Evolutionary conservation across 2,329 filamentous ascomycete species (phyloP), one percentile per base, ranked within the genome.

Genomic region (Colletotrichum eremochloae): DNA sequence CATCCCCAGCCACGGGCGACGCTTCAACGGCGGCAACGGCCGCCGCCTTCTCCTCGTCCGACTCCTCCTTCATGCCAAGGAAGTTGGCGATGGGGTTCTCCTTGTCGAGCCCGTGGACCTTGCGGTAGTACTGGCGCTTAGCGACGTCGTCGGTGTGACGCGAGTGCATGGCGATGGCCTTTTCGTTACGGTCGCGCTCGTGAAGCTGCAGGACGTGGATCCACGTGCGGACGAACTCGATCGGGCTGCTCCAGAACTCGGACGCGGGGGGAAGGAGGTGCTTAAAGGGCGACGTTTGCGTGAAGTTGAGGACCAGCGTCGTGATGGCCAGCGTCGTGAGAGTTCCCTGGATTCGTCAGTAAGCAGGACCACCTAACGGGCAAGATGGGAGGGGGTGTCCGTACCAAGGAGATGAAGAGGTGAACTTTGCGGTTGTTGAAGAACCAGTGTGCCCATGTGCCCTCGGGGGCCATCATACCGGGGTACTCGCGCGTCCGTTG

Each of bases 371-470:
- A 11, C 53, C 20, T 24, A 14, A 9, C 53, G 20, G 14, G 60
- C 20, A 20, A 40, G 11, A 8, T 2, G 31, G 15, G 38, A 40
- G 50, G 33, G 12, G 18, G 80, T 88, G 71, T 86, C 80, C 88
- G 71, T 86, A 97, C 94, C 86, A 98, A 87, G 2, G 94, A 93
- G 80, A 99, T 95, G 81, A 89, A 92, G 38, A 94, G 82, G 82
- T 99, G 96, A 68, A 98, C 89, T 68, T 84, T 84, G 71, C 89
- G 88, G 80, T 90, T 96, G 76, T 94, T 91, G 80, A 97, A 86
- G 81, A 98, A 95, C 89, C 92, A 95, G 81, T 96, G 89, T 83
- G 93, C 88, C 82, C 94, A 94, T 0, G 93, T 94, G 7, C 94
- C 94, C 79, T 92, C 87, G 0, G 95, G 91, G 58, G 96, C 93